Conservation (phyloP, 345 rosid genomes). For the Bruguiera gymnorhiza region DNA sequence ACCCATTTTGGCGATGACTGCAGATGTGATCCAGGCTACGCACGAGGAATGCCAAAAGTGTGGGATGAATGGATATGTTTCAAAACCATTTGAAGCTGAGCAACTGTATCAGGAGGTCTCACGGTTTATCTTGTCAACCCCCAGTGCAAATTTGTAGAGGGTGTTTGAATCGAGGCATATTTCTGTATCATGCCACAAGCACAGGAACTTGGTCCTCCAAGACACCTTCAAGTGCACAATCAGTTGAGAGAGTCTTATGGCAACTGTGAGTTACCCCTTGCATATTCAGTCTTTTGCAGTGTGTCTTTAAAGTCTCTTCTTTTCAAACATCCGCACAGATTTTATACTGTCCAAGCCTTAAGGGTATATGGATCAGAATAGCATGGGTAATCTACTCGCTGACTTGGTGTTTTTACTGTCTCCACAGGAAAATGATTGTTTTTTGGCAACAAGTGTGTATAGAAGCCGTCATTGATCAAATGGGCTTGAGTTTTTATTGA, state of each 20-base stretch:
- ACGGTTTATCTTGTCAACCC: conserved; percentile 40
- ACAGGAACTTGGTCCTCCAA: no score
- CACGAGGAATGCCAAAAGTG: conserved; percentile 52
- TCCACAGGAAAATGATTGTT: conserved; percentile 28
- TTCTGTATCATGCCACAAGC: neutral
- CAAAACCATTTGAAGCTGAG: conserved; percentile 86
- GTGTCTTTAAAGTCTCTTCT: no score
- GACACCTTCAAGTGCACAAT: no score
- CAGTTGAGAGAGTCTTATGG: no score
- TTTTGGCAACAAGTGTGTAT: conserved; percentile 16
- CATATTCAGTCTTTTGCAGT: no score
- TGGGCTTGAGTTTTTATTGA: conserved; percentile 19
- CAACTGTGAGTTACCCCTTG: no score
- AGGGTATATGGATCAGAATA: no score
- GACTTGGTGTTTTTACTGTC: neutral
- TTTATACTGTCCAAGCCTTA: no score
- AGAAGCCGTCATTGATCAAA: conserved; percentile 25
- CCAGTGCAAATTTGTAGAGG: conserved; percentile 10
- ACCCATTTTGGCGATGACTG: conserved; percentile 92
- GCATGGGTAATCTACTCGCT: neutral
- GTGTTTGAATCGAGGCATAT: conserved; percentile 8
- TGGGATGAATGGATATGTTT: conserved; percentile 85
- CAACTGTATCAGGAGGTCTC: conserved; percentile 69
- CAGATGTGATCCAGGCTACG: conserved; percentile 91
- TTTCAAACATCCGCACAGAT: no score